These are phyloP conservation scores for Bertia moriformis DNA, from an alignment of 2,329 filamentous ascomycete genomes.

Conservation along the genomic window DNA sequence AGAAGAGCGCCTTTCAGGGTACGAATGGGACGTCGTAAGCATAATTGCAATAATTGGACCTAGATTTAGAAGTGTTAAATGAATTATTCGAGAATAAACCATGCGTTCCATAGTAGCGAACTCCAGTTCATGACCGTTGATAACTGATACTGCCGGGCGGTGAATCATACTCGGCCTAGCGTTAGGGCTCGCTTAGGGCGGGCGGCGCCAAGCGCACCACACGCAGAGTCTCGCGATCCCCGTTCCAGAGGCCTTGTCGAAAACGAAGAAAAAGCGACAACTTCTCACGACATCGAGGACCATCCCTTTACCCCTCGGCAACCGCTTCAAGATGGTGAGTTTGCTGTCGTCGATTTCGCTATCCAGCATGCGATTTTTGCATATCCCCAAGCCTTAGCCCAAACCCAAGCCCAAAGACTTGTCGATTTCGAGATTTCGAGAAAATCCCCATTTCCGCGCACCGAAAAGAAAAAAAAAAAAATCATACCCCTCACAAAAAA, in stretches of 20 bases:
- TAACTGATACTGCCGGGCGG: constrained; percentile 10
- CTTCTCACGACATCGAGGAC: constrained; percentile 22
- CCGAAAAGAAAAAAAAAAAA: too few relatives aligned
- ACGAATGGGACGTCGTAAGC: too few relatives aligned
- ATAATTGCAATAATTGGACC: too few relatives aligned
- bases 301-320: constrained; percentile 21
- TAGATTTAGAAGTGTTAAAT: too few relatives aligned
- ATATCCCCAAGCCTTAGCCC: neutral
- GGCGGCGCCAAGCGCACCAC: constrained; percentile 19
- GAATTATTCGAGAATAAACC: too few relatives aligned
- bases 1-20: constrained; percentile 24
- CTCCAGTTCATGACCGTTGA: too few relatives aligned
- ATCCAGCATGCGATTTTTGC: too few relatives aligned
- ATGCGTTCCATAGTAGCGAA: too few relatives aligned
- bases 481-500: neutral
- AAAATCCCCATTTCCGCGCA: too few relatives aligned
- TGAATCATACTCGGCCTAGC: constrained; percentile 13
- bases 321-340: constrained; percentile 29
- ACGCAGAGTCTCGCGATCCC: constrained; percentile 11
- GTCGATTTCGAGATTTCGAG: too few relatives aligned
- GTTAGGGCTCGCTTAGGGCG: constrained; percentile 24
- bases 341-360: too few relatives aligned
- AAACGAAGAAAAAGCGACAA: constrained; percentile 20
- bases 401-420: too few relatives aligned
- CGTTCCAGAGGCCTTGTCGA: constrained; percentile 15